Conservation (phyloP, 768 basidiomycete genomes). For the Wakefieldia striispora region DNA sequence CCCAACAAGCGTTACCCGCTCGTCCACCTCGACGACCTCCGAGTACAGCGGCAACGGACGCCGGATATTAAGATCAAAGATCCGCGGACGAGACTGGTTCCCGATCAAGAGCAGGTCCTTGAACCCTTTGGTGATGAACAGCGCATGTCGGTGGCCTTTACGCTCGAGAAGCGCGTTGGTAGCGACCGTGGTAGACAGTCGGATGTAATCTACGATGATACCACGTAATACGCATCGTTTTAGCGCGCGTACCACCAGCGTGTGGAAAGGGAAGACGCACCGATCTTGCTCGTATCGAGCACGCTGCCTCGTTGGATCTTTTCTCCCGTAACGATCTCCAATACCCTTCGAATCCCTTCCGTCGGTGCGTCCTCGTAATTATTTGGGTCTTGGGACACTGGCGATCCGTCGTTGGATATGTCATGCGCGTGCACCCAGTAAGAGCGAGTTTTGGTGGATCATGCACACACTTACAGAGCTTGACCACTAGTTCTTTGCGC, state of each 20-base stretch:
- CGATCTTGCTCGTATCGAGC: slow-evolving; percentile 79
- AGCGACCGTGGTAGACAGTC: slow-evolving; percentile 91
- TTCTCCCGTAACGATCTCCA: slow-evolving; percentile 73
- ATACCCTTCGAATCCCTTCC: slow-evolving; percentile 84
- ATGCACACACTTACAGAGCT: slow-evolving; percentile 58
- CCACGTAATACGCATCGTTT: not conserved
- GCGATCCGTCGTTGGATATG: not conserved
- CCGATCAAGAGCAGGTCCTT: slow-evolving; percentile 90
- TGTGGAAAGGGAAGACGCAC: slow-evolving; percentile 34
- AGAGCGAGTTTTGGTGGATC: no score
- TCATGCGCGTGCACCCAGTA: not conserved
- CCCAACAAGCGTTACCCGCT: slow-evolving; percentile 92
- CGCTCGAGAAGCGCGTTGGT: slow-evolving; percentile 95
- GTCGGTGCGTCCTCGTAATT: slow-evolving; percentile 94
- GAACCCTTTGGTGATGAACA: slow-evolving; percentile 90
- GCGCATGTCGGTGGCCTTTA: slow-evolving; percentile 88
- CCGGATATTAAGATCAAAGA: slow-evolving; percentile 92
- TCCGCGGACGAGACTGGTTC: slow-evolving; percentile 91
- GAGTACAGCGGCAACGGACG: slow-evolving; percentile 76
- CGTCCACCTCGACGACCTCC: slow-evolving; percentile 64
- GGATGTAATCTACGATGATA: slow-evolving; percentile 69
- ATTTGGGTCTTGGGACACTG: slow-evolving; percentile 85
- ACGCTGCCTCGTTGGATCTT: slow-evolving; percentile 63
- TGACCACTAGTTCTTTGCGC: slow-evolving; percentile 83
- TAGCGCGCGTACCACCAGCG: not conserved